Evolutionary conservation across 805 yeast species (phyloP), one percentile per base, ranked within the genome.

Genomic region (Monosporozyma siamensis): DNA sequence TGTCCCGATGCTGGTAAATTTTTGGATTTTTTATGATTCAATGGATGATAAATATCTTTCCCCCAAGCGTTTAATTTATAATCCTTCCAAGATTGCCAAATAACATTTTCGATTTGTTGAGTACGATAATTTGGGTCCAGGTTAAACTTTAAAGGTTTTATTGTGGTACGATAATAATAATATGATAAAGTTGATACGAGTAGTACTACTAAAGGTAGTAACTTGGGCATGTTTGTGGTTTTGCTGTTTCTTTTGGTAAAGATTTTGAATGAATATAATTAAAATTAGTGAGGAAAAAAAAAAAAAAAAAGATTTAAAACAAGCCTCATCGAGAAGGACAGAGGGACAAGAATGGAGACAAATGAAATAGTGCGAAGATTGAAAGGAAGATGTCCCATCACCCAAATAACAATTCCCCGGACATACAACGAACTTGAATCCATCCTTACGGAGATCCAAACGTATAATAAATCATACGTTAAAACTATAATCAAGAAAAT

Each of bases 1-100:
- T 52, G 51, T 5, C 45, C 50, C n/a, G 56, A 47, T 4, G 79
- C 76, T 4, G 90, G 88, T 87, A 86, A 82, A 56, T 86, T 82
- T 44, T 73, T 67, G 20, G 83, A 85, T 1, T 52, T 61, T 40
- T 77, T 74, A 6, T 72, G 59, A 9, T 18, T 18, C n/a, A 82
- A 55, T 0, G 96, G 95, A 32, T 70, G 68, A 54, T 82, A 88
- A 1, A 79, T 75, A 57, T 88, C 97, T 45, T 69, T 71, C 6
- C 95, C 95, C 89, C 94, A 86, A 0, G 83, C 96, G 54, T 83
- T 69, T 22, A 68, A 63, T 11, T 43, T 39, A 56, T 89, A 89
- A 41, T 80, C 82, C 22, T 67, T 67, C 95, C 95, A 89, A 6
- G 89, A 74, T 34, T 79, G 80, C 43, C 77, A 66, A 54, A 89